Conservation (phyloP, 331 rosid genomes). For the Malus hybrid region DNA sequence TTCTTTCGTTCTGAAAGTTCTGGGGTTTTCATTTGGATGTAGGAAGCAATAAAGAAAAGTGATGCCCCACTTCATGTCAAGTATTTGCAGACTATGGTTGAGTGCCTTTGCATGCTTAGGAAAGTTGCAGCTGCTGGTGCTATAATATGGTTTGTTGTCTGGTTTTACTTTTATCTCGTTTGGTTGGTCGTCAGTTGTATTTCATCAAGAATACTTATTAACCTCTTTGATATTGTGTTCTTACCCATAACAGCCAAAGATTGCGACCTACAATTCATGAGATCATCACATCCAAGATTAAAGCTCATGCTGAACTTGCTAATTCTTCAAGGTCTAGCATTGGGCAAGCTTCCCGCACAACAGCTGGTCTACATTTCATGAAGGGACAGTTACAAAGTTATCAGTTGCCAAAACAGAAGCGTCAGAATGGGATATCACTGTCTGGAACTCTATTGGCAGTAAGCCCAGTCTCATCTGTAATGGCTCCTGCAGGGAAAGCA, state of each 20-base stretch:
- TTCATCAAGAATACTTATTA: conserved; percentile 19
- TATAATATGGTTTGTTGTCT: conserved; percentile 72
- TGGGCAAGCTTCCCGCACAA: conserved; percentile 49
- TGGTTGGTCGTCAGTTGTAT: neutral
- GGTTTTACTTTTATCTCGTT: neutral
- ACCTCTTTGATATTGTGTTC: conserved; percentile 19
- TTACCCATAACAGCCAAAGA: conserved; percentile 65
- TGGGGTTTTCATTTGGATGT: conserved; percentile 19
- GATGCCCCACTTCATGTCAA: conserved; percentile 85
- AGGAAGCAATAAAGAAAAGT: conserved; percentile 90
- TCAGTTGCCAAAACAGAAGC: conserved; percentile 80
- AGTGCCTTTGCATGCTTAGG: conserved; percentile 94
- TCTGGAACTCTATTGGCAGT: conserved; percentile 76
- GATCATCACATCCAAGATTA: conserved; percentile 78
- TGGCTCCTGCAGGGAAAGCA: conserved; percentile 93
- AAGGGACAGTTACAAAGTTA: conserved; percentile 78
- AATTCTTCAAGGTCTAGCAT: conserved; percentile 61
- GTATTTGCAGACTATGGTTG: conserved; percentile 95
- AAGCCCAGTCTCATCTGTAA: conserved; percentile 93
- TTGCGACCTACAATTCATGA: conserved; percentile 93
- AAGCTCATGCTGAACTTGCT: conserved; percentile 56
- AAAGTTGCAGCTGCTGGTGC: conserved; percentile 99
- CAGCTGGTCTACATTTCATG: conserved; percentile 53
- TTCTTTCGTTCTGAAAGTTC: conserved; percentile 27
- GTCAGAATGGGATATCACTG: conserved; percentile 71